Conservation (phyloP, 2,329 filamentous ascomycete genomes). For the Coniochaeta sp. region DNA sequence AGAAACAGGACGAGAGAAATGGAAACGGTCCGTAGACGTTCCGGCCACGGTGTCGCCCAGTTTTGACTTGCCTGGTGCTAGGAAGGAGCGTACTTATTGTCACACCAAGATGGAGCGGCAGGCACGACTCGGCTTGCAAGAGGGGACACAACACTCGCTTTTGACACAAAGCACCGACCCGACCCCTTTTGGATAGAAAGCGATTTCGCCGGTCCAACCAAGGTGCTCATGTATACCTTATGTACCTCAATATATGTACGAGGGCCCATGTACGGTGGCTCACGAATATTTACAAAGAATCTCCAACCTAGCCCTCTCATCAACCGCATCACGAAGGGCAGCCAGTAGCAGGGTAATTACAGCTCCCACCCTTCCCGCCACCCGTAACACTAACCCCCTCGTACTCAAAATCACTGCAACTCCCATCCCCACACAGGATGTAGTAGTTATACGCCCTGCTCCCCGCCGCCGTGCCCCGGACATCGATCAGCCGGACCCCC, state of each 20-base stretch:
- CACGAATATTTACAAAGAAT: not conserved
- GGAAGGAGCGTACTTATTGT: no score
- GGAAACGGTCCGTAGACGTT: no score
- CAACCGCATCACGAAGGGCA: conserved; percentile 1
- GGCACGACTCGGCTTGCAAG: no score
- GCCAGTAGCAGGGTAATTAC: conserved; percentile 8
- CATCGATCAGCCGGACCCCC: conserved; percentile 32
- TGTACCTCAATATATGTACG: no score
- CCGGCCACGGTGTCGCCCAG: no score
- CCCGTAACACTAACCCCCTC: conserved; percentile 39
- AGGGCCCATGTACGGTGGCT: not conserved
- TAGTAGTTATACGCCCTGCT: conserved; percentile 34
- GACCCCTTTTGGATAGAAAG: not conserved
- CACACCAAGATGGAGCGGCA: no score
- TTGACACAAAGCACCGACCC: not conserved
- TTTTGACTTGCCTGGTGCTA: no score
- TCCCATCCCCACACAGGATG: conserved; percentile 44
- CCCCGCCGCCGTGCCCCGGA: conserved; percentile 33
- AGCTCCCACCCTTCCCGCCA: conserved; percentile 29
- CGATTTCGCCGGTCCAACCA: not conserved
- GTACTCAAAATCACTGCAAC: conserved; percentile 48
- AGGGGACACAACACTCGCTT: no score
- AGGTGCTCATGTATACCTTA: no score
- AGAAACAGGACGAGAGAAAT: no score
- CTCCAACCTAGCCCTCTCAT: not conserved